Percentiles rank a stretch among this genome's conserved stretches.
These are phyloP conservation scores for Metschnikowia amazonensis DNA, from an alignment of 805 yeast genomes.

Conservation along the genomic window DNA sequence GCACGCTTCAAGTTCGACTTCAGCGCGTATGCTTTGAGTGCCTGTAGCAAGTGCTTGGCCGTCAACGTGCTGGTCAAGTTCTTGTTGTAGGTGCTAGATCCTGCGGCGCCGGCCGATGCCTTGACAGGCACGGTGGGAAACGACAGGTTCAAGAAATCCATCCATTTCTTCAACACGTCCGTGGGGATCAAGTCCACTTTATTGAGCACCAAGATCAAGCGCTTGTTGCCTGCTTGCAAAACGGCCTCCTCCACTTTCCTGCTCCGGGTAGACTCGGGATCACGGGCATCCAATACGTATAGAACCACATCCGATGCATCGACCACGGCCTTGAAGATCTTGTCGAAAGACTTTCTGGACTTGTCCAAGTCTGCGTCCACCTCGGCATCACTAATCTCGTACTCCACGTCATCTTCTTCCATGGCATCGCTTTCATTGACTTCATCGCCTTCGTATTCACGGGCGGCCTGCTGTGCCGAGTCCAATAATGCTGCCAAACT, in stretches of 20 bases:
- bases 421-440: conserved; percentile 24
- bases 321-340: conserved; percentile 87
- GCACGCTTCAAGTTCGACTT: conserved; percentile 84
- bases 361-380: conserved; percentile 56
- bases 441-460: conserved; percentile 59
- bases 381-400: conserved; percentile 39
- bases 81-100: conserved; percentile 65
- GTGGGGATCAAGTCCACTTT: conserved; percentile 93
- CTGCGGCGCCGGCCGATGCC: conserved; percentile 73
- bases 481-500: conserved; percentile 82
- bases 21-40: conserved; percentile 81
- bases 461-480: conserved; percentile 87
- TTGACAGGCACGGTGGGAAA: conserved; percentile 92
- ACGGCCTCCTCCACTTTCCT: conserved; percentile 88
- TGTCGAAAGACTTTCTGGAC: conserved; percentile 88
- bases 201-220: conserved; percentile 81
- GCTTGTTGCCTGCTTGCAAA: conserved; percentile 71
- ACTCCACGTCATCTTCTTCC: conserved; percentile 41
- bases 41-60: conserved; percentile 67
- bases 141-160: conserved; percentile 66
- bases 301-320: conserved; percentile 88
- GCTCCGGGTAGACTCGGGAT: conserved; percentile 93
- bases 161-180: conserved; percentile 78
- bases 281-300: conserved; percentile 95
- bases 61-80: conserved; percentile 68